These are phyloP conservation scores for Hymenoscyphus linearis DNA, from an alignment of 2,329 filamentous ascomycete species.

Conservation along the genomic window DNA sequence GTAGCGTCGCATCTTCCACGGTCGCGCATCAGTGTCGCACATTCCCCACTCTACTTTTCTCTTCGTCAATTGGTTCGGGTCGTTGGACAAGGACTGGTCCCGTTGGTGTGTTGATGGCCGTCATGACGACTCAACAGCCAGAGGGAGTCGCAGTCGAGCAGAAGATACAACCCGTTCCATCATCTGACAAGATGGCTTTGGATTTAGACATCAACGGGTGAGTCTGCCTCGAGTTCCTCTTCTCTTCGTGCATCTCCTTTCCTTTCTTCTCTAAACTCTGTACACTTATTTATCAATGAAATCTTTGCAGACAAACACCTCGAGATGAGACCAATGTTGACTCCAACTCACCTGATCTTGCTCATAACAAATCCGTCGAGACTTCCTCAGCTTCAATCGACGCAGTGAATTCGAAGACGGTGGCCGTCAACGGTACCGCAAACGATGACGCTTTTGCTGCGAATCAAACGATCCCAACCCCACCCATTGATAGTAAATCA, in stretches of 20 bases:
- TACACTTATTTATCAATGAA: conserved; percentile 32
- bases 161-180: conserved; percentile 44
- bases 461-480: conserved; percentile 24
- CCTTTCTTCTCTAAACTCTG: conserved; percentile 20
- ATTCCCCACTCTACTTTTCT: neutral
- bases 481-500: conserved; percentile 11
- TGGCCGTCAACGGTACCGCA: conserved; percentile 21
- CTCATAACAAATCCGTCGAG: conserved; percentile 12
- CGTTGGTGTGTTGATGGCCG: conserved; percentile 40
- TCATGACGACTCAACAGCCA: conserved; percentile 45
- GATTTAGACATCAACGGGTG: conserved; percentile 54
- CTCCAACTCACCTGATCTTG: conserved; percentile 18
- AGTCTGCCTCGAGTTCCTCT: conserved; percentile 38
- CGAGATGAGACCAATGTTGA: conserved; percentile 28
- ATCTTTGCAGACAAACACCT: conserved; percentile 28
- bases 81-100: neutral
- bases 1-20: neutral
- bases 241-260: conserved; percentile 10
- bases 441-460: conserved; percentile 26
- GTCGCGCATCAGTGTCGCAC: neutral
- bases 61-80: neutral
- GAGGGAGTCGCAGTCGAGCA: conserved; percentile 38
- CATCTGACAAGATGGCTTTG: conserved; percentile 46
- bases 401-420: conserved; percentile 6
- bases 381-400: conserved; percentile 12